Conservation (phyloP, 805 yeast species). For the Yamadazyma scolyti region DNA sequence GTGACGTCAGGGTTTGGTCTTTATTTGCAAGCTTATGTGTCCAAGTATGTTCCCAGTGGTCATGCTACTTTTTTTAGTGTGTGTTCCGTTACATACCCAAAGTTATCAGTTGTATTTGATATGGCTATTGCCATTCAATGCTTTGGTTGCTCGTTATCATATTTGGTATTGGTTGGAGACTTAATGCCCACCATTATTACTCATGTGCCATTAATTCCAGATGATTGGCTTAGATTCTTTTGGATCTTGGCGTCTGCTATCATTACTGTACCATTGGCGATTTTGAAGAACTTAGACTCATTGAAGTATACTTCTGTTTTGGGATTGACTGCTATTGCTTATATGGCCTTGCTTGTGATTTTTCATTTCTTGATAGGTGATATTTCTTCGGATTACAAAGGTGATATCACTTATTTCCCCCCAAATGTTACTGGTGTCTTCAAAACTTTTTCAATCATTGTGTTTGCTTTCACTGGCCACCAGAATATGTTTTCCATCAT, state of each 20-base stretch:
- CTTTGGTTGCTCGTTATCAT: constrained; percentile 75
- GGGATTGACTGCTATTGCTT: constrained; percentile 77
- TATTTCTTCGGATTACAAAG: constrained; percentile 30
- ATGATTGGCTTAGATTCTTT: constrained; percentile 39
- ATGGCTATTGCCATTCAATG: constrained; percentile 73
- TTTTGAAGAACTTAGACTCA: constrained; percentile 72
- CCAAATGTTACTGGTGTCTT: constrained; percentile 50
- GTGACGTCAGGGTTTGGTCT: constrained; percentile 65
- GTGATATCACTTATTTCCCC: constrained; percentile 30
- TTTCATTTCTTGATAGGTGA: constrained; percentile 64
- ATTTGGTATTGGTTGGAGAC: constrained; percentile 76
- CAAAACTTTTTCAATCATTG: constrained; percentile 79
- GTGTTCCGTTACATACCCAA: constrained; percentile 66
- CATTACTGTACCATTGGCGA: constrained; percentile 60
- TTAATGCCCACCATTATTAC: constrained; percentile 60
- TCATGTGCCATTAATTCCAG: constrained; percentile 17
- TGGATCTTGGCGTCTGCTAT: constrained; percentile 55
- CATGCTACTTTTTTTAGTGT: constrained; percentile 70
- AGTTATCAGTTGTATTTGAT: constrained; percentile 64
- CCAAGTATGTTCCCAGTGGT: constrained; percentile 53
- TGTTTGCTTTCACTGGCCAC: constrained; percentile 94
- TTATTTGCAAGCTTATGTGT: constrained; percentile 56
- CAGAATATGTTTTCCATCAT: constrained; percentile 90
- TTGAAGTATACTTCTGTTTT: constrained; percentile 80
- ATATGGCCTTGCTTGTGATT: constrained; percentile 69